Percentiles rank a stretch among this genome's conserved stretches.
Conservation (phyloP, 1,284 basidiomycete genomes). For the Puccinia brachypodii region DNA sequence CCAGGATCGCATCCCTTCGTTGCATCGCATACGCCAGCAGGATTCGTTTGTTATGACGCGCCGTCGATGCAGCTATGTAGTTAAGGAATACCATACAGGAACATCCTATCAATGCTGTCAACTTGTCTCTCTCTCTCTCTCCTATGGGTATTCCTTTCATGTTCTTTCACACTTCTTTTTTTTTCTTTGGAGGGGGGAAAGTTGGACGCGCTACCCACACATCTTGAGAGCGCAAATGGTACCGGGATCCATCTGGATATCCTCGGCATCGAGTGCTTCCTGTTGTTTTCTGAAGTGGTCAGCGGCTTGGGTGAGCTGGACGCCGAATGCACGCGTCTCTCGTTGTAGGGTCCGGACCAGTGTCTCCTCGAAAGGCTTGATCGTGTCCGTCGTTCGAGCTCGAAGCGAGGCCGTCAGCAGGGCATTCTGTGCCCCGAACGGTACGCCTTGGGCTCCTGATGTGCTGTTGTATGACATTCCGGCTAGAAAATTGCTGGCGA, state of each 20-base stretch:
- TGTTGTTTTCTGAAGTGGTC: conserved; percentile 34
- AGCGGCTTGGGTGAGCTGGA: conserved; percentile 27
- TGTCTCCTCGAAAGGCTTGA: conserved; percentile 32
- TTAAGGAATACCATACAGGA: too few relatives aligned
- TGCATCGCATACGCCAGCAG: conserved; percentile 44
- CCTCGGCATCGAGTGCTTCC: conserved; percentile 8
- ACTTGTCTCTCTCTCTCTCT: too few relatives aligned
- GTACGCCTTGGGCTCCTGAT: neutral
- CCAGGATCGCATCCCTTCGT: conserved; percentile 40
- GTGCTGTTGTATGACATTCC: conserved; percentile 12
- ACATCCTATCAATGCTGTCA: too few relatives aligned
- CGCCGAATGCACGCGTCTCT: conserved; percentile 28
- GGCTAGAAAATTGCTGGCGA: neutral
- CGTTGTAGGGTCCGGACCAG: conserved; percentile 31
- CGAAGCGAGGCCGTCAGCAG: conserved; percentile 29
- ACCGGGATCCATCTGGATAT: conserved; percentile 24
- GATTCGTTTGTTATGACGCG: conserved; percentile 41
- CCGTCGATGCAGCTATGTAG: conserved; percentile 28
- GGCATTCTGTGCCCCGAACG: conserved; percentile 16
- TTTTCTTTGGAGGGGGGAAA: too few relatives aligned
- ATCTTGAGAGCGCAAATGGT: conserved; percentile 39
- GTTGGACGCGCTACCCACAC: conserved; percentile 40
- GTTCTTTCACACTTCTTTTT: neutral
- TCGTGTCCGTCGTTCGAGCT: conserved; percentile 17
- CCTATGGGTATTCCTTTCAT: neutral